phyloP scores from a whole-genome alignment of 306 rosid genomes.

The Rosa lucieae region DNA sequence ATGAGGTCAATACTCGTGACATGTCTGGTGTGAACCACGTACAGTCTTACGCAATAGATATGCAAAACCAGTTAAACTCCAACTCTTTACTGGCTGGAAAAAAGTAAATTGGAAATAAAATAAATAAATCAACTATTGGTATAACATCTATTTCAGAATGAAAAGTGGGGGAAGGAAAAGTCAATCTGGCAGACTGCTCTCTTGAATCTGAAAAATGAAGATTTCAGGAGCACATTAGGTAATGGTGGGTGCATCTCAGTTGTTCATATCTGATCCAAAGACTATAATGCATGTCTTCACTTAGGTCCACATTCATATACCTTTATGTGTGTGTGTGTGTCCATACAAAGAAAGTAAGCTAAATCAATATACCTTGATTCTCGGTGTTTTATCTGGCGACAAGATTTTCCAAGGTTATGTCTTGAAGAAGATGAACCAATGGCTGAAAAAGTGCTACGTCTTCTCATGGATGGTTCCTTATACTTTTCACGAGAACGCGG shows the following conservation, averaged over 20 bases:
- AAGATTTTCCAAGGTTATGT: constrained; percentile 71
- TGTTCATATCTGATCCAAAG: background rate
- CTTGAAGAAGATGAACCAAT: constrained; percentile 61
- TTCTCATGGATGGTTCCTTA: constrained; percentile 46
- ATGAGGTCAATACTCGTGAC: background rate
- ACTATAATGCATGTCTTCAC: background rate
- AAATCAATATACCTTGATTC: constrained; percentile 52
- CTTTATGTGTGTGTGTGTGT: background rate
- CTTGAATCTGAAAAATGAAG: background rate
- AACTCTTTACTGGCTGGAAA: background rate
- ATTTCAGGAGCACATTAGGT: background rate
- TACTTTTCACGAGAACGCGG: constrained; percentile 53
- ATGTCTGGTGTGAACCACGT: background rate
- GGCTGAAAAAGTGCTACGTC: constrained; percentile 54
- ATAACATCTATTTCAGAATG: background rate
- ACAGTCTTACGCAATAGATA: background rate
- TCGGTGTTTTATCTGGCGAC: constrained; percentile 71
- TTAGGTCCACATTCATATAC: background rate
- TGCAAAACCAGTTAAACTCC: constrained; percentile 1
- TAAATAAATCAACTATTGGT: background rate
- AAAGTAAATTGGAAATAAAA: background rate
- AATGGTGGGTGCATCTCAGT: background rate
- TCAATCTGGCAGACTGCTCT: background rate
- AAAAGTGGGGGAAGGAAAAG: background rate
- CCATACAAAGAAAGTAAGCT: background rate